Percentiles rank a stretch among this genome's conserved stretches.
Conservation (phyloP, 2,329 filamentous ascomycete genomes). For the Xylogone sp. region DNA sequence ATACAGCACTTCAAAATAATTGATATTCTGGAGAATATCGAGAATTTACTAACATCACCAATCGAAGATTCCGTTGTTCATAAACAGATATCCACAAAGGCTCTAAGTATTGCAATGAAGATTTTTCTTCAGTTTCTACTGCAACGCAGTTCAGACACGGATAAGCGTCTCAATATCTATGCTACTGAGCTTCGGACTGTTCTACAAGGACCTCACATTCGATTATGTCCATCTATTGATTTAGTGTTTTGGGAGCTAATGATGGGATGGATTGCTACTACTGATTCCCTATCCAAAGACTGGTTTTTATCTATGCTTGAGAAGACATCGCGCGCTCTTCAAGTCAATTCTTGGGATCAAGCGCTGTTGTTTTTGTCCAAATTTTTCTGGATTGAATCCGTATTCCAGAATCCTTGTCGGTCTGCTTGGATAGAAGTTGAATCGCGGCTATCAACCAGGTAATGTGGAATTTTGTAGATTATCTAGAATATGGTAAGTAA, state of each 20-base stretch:
- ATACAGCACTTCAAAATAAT: neutral
- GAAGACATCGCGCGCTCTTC: neutral
- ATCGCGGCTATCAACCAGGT: neutral
- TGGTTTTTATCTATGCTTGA: neutral
- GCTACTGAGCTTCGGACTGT: neutral
- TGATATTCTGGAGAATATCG: neutral
- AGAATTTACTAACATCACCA: neutral
- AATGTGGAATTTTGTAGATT: no score
- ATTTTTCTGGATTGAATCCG: neutral
- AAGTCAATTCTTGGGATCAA: neutral
- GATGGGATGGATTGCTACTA: neutral
- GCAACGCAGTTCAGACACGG: neutral
- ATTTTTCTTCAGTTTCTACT: neutral
- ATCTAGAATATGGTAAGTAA: no score
- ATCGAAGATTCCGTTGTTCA: neutral
- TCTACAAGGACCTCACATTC: neutral
- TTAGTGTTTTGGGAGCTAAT: neutral
- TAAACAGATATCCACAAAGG: neutral
- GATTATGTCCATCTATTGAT: neutral
- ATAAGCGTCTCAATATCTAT: neutral
- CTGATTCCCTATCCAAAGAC: neutral
- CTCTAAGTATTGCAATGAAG: neutral
- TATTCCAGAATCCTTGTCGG: neutral
- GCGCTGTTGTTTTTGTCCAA: neutral
- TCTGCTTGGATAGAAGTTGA: neutral